These are phyloP conservation scores for Daldinia grandis DNA, from an alignment of 495 filamentous ascomycete species.

Conservation along the genomic window DNA sequence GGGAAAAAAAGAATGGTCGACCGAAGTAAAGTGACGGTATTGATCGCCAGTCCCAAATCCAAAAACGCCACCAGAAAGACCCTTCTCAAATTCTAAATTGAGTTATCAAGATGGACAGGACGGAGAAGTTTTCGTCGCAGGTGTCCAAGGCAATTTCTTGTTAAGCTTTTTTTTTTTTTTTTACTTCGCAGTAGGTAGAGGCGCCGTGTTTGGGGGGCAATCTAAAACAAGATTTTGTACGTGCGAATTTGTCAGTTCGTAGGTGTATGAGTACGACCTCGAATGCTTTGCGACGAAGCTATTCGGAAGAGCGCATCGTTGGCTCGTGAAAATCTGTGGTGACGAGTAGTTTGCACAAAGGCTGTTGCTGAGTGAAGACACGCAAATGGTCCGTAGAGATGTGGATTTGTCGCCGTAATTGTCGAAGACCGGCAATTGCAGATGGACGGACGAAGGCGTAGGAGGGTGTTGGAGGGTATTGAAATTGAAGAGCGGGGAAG, in stretches of 20 bases:
- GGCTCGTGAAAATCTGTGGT: constrained; percentile 27
- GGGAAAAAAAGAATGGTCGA: constrained; percentile 24
- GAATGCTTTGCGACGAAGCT: constrained; percentile 44
- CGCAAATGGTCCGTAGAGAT: constrained; percentile 11
- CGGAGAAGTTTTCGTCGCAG: background rate
- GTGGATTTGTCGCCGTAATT: constrained; percentile 16
- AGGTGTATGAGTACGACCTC: constrained; percentile 27
- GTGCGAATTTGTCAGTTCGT: constrained; percentile 9
- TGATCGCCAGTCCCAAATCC: constrained; percentile 35
- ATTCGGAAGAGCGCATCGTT: constrained; percentile 47
- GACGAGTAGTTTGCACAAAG: constrained; percentile 12
- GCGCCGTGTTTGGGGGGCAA: constrained; percentile 8
- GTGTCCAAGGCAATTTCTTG: background rate
- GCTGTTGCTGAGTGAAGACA: constrained; percentile 3
- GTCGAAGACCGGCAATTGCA: constrained; percentile 38
- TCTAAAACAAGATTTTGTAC: constrained; percentile 30
- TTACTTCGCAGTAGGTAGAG: background rate
- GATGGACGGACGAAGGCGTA: constrained; percentile 25
- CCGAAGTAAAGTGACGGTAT: constrained; percentile 22
- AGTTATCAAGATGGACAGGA: constrained; percentile 21
- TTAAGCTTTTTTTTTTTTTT: constrained; percentile 11
- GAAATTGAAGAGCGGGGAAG: constrained; percentile 42
- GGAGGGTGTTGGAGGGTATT: constrained; percentile 27
- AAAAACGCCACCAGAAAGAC: constrained; percentile 37
- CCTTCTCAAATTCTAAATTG: constrained; percentile 24